These are phyloP conservation scores for Colletotrichum destructivum DNA, from an alignment of 2,329 filamentous ascomycete genomes.

Conservation along the genomic window DNA sequence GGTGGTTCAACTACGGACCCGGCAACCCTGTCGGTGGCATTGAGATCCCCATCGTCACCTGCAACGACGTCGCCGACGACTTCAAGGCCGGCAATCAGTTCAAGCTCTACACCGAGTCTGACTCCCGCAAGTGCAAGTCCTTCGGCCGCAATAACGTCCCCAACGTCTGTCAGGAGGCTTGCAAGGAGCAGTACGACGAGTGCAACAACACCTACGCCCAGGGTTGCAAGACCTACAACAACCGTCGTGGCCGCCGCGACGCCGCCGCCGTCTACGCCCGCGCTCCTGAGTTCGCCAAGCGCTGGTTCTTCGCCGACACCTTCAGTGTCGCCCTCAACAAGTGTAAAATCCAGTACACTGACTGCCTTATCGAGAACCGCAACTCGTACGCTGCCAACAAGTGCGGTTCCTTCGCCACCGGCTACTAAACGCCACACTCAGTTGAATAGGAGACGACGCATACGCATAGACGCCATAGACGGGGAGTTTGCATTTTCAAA, in stretches of 20 bases:
- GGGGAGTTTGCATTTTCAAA: conserved; percentile 14
- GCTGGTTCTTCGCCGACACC: conserved; percentile 47
- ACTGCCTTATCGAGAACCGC: conserved; percentile 63
- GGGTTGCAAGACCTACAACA: conserved; percentile 58
- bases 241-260: conserved; percentile 33
- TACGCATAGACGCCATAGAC: conserved; percentile 8
- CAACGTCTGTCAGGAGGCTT: conserved; percentile 66
- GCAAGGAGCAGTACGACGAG: conserved; percentile 65
- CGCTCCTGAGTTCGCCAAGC: conserved; percentile 40
- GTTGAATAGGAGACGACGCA: neutral
- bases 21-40: conserved; percentile 71
- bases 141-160: conserved; percentile 57
- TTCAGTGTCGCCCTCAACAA: conserved; percentile 54
- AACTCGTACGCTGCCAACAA: conserved; percentile 54
- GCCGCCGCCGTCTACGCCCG: conserved; percentile 31
- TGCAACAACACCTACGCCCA: conserved; percentile 65
- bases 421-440: conserved; percentile 36
- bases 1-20: conserved; percentile 77
- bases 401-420: conserved; percentile 56
- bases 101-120: conserved; percentile 66
- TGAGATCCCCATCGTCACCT: conserved; percentile 66
- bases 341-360: conserved; percentile 65
- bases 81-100: conserved; percentile 59
- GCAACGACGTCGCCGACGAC: conserved; percentile 66
- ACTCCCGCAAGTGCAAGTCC: conserved; percentile 60